Conservation (phyloP, 202 grass and related monocot genomes). For the Schoenoplectus triqueter region DNA sequence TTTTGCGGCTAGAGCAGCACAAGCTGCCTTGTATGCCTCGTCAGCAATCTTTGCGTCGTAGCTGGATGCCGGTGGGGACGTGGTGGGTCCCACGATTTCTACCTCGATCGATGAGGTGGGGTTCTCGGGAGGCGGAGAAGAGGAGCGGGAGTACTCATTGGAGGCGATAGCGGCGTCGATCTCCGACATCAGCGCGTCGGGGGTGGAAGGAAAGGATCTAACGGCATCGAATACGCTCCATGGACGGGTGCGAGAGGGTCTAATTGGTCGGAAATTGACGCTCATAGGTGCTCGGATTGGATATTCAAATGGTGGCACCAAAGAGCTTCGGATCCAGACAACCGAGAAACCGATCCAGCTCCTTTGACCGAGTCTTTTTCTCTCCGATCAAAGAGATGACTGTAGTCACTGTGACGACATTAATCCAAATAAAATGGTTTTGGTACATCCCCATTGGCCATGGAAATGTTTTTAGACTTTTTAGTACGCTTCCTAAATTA, state of each 20-base stretch:
- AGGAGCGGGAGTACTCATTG: conserved; percentile 76
- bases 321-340: no score
- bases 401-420: no score
- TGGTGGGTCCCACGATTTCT: not conserved
- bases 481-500: no score
- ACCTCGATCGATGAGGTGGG: not conserved
- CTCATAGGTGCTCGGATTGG: conserved; percentile 27
- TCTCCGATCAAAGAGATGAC: no score
- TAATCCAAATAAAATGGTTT: no score
- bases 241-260: conserved; percentile 21
- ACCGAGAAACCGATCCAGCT: no score
- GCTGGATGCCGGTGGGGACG: conserved; percentile 23
- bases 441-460: no score
- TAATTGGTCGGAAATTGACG: conserved; percentile 26
- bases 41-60: conserved; percentile 74
- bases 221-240: conserved; percentile 95
- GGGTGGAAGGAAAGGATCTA: conserved; percentile 72
- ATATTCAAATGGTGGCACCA: not conserved
- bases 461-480: no score
- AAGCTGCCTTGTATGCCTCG: conserved; percentile 83
- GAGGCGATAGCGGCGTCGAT: conserved; percentile 91
- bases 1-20: conserved; percentile 70
- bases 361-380: no score
- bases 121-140: conserved; percentile 39
- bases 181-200: conserved; percentile 86